Evolutionary conservation across 805 yeast species (phyloP), one percentile per base, ranked within the genome.

Genomic region (Candida loeiensis): DNA sequence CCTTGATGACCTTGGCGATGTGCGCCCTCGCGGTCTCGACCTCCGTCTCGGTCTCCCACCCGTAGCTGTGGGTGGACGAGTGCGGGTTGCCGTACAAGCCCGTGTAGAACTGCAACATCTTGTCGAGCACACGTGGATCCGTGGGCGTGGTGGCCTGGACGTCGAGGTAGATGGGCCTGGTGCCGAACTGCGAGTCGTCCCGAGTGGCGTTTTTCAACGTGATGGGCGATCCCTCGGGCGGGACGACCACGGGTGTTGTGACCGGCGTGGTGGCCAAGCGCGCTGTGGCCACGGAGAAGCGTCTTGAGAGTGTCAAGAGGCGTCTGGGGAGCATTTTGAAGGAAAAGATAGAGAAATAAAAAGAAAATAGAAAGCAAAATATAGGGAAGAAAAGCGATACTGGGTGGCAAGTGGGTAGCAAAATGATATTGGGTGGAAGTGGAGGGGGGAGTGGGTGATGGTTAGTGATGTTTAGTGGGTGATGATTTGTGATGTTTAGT

Each of bases 141-240:
- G 93, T 85, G 19, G 98, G 99, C 0, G 99, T 91, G 0, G 99
- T 93, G 21, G 99, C 98, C 67, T 93, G 99, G 76, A 90, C 90
- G 56, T 93, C 99, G 55, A 93, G 68, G 64, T 93, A 93, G 47
- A 93, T 93, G 7, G 99, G 99, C 52, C 97, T 77, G 7, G 84
- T 71, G 38, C 93, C 95, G 52, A 68, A 64, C 33, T 63, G 45
- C 20, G 69, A 59, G 20, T 66, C 69, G 51, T 73, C 77, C 45
- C 79, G 61, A 26, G 62, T 50, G 28, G 76, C 73, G 36, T 57
- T 66, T 46, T 65, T 66, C 44, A 77, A 56, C 3, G 71, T 54
- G 29, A 77, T 51, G 19, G 64, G n/a, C 8, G 77, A 69, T 3
- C 80, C 79, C 17, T 55, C 56, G 1, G 80, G 80, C 6, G 78